A percentile compares a stretch with the other conserved stretches of the same genome.
Evolutionary conservation across 2,329 filamentous ascomycete species (phyloP).

Genomic region (Botrytis fragariae): DNA sequence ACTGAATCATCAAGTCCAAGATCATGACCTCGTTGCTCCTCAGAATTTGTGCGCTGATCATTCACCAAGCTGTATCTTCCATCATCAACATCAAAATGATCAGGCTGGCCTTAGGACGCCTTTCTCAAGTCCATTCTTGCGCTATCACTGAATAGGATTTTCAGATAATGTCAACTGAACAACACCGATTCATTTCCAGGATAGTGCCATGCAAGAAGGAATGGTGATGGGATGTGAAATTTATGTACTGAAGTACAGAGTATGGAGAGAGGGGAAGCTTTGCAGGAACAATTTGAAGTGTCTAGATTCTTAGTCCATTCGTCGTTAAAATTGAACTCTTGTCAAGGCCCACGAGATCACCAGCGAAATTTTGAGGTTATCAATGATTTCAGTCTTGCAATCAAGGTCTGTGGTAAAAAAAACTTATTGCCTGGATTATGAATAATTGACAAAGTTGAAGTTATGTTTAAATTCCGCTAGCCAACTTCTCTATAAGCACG

Average conservation of each 20-base stretch:
- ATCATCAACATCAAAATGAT: neutral
- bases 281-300: neutral
- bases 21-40: neutral
- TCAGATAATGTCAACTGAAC: neutral
- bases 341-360: neutral
- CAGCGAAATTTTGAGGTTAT: neutral
- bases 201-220: neutral
- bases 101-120: rapidly evolving
- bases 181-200: rapidly evolving
- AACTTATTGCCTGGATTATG: neutral
- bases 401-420: rapidly evolving
- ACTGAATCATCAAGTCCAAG: neutral
- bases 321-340: neutral
- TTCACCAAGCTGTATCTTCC: neutral
- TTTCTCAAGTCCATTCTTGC: neutral
- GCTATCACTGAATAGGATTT: neutral
- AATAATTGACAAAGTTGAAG: neutral
- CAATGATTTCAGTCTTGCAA: neutral
- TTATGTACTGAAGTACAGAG: neutral
- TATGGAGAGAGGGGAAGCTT: neutral
- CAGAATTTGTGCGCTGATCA: neutral
- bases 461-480: neutral
- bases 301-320: neutral
- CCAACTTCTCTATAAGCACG: neutral
- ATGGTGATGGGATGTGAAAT: neutral